These are phyloP conservation scores for Juglanconis juglandina DNA, from an alignment of 2,329 filamentous ascomycete species.

Conservation along the genomic window DNA sequence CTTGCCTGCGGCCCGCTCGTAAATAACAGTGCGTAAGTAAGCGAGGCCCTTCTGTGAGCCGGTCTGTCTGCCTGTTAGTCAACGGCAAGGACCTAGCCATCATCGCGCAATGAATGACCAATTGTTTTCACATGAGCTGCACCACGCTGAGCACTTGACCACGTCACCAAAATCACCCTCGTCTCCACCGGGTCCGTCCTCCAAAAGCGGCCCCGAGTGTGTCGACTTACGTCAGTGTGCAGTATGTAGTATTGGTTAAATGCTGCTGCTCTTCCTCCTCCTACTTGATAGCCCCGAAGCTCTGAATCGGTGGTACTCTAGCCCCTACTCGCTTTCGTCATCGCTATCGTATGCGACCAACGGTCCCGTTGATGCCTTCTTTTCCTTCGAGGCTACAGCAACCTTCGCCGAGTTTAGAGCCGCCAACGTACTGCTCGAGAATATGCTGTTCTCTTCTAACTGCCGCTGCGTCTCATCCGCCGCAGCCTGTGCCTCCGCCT, in stretches of 20 bases:
- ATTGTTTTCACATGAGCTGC: no score
- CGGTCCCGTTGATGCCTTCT: conserved; percentile 59
- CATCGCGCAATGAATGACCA: no score
- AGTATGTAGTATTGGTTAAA: background rate
- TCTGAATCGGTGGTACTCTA: background rate
- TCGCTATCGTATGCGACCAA: conserved; percentile 90
- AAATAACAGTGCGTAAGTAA: no score
- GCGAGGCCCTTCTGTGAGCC: no score
- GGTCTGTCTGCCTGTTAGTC: no score
- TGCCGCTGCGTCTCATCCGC: conserved; percentile 36
- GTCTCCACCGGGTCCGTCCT: no score
- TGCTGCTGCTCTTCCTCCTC: background rate
- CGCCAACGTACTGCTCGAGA: conserved; percentile 78
- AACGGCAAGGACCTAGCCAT: no score
- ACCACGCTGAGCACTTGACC: no score
- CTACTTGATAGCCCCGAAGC: no score
- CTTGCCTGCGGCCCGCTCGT: no score
- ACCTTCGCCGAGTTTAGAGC: conserved; percentile 64
- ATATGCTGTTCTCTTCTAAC: conserved; percentile 59
- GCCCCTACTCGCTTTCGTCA: conserved; percentile 36
- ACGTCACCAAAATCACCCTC: no score
- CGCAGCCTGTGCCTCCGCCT: conserved; percentile 39
- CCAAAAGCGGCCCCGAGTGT: background rate
- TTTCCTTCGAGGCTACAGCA: conserved; percentile 51
- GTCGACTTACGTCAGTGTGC: background rate